Conservation (phyloP, 2,329 filamentous ascomycete genomes). For the Chaetomium strumarium region DNA sequence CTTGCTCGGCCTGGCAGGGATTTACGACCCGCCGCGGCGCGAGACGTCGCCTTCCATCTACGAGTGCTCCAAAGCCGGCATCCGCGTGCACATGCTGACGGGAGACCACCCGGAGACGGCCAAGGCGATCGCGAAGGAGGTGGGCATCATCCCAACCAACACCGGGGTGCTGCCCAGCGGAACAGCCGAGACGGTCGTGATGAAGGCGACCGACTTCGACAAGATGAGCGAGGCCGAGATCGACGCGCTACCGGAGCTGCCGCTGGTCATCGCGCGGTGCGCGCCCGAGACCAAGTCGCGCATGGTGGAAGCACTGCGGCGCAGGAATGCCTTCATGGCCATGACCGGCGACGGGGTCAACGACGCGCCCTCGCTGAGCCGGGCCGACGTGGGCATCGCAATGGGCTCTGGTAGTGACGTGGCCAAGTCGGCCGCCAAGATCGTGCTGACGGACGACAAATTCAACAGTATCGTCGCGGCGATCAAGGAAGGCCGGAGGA, state of each 20-base stretch:
- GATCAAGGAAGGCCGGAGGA: slow-evolving; percentile 74
- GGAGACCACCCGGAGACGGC: slow-evolving; percentile 77
- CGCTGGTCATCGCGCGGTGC: slow-evolving; percentile 77
- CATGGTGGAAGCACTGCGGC: slow-evolving; percentile 83
- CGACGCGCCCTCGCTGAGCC: slow-evolving; percentile 74
- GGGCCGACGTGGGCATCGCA: slow-evolving; percentile 70
- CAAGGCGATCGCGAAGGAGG: slow-evolving; percentile 69
- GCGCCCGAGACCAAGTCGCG: slow-evolving; percentile 81
- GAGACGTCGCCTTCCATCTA: slow-evolving; percentile 70
- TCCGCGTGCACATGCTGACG: slow-evolving; percentile 78
- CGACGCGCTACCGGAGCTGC: slow-evolving; percentile 67
- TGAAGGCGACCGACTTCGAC: slow-evolving; percentile 75
- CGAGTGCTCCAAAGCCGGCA: slow-evolving; percentile 66
- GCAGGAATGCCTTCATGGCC: slow-evolving; percentile 68
- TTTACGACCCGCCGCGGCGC: slow-evolving; percentile 79
- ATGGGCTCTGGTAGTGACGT: slow-evolving; percentile 80
- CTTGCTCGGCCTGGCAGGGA: slow-evolving; percentile 75
- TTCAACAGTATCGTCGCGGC: slow-evolving; percentile 81
- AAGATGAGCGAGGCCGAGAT: slow-evolving; percentile 69
- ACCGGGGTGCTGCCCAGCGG: slow-evolving; percentile 53
- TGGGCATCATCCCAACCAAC: slow-evolving; percentile 67
- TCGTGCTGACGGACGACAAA: slow-evolving; percentile 83
- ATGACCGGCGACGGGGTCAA: slow-evolving; percentile 91
- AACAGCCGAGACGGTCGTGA: slow-evolving; percentile 63
- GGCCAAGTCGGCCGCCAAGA: slow-evolving; percentile 73